These are phyloP conservation scores for Trichophyton schoenleinii DNA, from an alignment of 2,329 filamentous ascomycete species.

Conservation along the genomic window DNA sequence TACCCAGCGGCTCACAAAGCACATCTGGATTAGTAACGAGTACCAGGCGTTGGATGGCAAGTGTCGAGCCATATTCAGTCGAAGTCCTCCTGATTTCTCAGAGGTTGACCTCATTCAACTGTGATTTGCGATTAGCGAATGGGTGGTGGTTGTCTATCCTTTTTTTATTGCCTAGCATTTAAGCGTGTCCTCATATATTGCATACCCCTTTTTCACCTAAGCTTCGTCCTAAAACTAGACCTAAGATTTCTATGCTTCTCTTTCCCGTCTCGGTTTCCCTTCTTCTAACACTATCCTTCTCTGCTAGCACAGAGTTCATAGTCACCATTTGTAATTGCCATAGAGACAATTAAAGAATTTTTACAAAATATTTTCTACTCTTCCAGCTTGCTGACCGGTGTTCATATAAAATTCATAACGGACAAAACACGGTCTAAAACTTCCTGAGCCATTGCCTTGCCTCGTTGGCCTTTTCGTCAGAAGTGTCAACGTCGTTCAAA, in stretches of 20 bases:
- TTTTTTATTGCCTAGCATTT: neutral
- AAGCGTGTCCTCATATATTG: neutral
- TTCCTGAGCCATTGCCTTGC: slow-evolving; percentile 26
- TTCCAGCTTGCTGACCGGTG: neutral
- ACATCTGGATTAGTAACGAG: slow-evolving; percentile 88
- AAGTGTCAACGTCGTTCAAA: slow-evolving; percentile 19
- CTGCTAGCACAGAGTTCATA: neutral
- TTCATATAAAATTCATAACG: no score
- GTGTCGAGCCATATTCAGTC: slow-evolving; percentile 68
- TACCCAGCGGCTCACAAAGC: slow-evolving; percentile 61
- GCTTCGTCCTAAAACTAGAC: neutral
- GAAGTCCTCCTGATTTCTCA: slow-evolving; percentile 78
- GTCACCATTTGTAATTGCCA: neutral
- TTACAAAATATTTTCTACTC: neutral
- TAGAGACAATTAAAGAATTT: neutral
- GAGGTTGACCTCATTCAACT: slow-evolving; percentile 77
- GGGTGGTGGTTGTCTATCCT: neutral
- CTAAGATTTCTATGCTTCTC: neutral
- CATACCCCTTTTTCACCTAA: neutral
- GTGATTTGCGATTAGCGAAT: slow-evolving; percentile 25
- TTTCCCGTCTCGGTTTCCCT: neutral
- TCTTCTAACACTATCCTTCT: neutral
- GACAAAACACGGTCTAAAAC: slow-evolving; percentile 14
- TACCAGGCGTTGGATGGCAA: slow-evolving; percentile 78
- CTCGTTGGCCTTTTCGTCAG: slow-evolving; percentile 19